Base-by-base conservation (phyloP, 768 basidiomycete genomes). In the Psilocybe azurescens region DNA sequence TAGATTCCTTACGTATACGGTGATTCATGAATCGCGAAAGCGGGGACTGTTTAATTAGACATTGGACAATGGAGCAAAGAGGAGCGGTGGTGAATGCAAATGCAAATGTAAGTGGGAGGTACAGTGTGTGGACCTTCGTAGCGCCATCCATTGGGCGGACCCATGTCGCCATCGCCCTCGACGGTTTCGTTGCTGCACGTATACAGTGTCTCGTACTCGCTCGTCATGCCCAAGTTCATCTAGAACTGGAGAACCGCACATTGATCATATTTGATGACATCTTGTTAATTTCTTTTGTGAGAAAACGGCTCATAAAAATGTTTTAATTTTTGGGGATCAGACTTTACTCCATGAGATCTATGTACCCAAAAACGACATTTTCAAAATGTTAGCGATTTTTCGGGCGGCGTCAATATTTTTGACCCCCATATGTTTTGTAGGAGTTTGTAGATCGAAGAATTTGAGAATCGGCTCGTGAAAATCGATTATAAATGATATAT, bases 101-200 rank as follows among this genome's bases (percentile, higher is more conserved):
- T 9, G 13, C 18, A 32, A 53, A 53, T 32, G 44, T 10, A 39
- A 48, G 55, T 11, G 20, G 44, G 56, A 63, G n/a, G 32, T 53
- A 88, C 88, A 7, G 92, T 93, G 72, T 94, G 91, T 72, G 81
- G 84, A 4, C 91, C 91, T 71, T 93, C 91, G 67, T 92, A 93
- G 68, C 91, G 93, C 90, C 90, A 94, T 1, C 91, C 92, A 70
- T 92, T 89, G 1, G 91, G 92, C 1, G 92, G 91, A 0, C 91
- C 91, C 77, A 89, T 89, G 63, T 91, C 89, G 0, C 91, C 91
- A 63, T 91, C 89, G 0, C 91, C 91, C 24, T 91, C 87, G 5
- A 87, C 87, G 0, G 84, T 88, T 68, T 82, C 79, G 6, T 84
- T 89, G 72, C 92, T 93, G 74, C 92, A 94, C 3, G 83, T 85